Percentiles rank a stretch among this genome's conserved stretches.
Evolutionary conservation across 2,329 filamentous ascomycete species (phyloP).

Genomic region (Calonectria honghensis): DNA sequence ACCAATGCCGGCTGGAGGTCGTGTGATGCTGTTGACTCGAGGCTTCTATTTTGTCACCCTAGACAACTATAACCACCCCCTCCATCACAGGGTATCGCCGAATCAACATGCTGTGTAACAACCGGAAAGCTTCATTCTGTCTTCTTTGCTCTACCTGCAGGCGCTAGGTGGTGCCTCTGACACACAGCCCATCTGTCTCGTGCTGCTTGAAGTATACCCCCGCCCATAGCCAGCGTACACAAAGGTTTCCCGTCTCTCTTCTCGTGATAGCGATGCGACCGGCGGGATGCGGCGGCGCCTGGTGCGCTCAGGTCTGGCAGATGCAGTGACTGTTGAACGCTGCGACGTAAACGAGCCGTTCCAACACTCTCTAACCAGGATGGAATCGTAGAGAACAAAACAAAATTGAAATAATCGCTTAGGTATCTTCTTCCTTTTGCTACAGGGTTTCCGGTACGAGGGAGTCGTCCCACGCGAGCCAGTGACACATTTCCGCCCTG

Average conservation of each 20-base stretch:
- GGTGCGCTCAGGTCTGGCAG: background rate
- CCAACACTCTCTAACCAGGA: too few relatives aligned
- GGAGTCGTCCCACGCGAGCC: background rate
- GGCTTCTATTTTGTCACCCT: background rate
- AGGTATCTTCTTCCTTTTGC: background rate
- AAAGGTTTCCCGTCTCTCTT: background rate
- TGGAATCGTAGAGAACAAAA: background rate
- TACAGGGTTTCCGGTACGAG: background rate
- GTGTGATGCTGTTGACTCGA: background rate
- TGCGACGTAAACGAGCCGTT: background rate
- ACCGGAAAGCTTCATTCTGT: background rate
- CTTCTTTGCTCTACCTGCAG: background rate
- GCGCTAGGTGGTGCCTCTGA: background rate
- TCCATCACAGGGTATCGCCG: background rate
- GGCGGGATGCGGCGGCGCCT: background rate
- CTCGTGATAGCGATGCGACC: background rate
- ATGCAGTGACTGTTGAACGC: background rate
- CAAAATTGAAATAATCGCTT: background rate
- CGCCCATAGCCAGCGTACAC: background rate
- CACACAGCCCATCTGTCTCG: background rate
- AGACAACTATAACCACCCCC: background rate
- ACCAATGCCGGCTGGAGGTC: background rate
- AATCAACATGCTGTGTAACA: slow-evolving; percentile 8
- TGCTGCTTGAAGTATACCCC: background rate
- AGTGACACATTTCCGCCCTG: background rate